Evolutionary conservation across 306 rosid genomes (phyloP).

Genomic region (Sphenostylis stenocarpa): DNA sequence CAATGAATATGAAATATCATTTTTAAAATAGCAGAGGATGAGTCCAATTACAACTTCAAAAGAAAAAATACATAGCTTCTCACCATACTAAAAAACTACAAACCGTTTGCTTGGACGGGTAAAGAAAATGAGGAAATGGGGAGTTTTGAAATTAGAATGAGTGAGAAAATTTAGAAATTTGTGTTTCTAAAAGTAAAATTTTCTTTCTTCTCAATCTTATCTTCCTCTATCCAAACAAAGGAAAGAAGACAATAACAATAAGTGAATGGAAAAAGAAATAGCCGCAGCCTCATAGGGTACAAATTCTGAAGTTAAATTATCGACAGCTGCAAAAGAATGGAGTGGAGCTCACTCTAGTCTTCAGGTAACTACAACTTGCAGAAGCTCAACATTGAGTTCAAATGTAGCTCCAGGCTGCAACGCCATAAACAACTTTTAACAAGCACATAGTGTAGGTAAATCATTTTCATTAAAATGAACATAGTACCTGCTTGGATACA

Average conservation of each 20-base stretch:
- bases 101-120: too few relatives aligned
- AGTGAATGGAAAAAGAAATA: background rate
- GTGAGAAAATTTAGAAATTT: too few relatives aligned
- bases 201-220: background rate
- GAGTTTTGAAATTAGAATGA: too few relatives aligned
- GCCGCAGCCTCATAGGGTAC: background rate
- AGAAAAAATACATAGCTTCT: too few relatives aligned
- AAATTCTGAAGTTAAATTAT: constrained; percentile 5
- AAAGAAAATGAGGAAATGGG: too few relatives aligned
- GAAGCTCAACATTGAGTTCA: constrained; percentile 83
- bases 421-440: constrained; percentile 31
- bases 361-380: constrained; percentile 56
- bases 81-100: too few relatives aligned
- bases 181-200: background rate
- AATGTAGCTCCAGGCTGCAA: constrained; percentile 96
- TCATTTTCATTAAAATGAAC: background rate
- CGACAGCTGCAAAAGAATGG: background rate
- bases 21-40: too few relatives aligned
- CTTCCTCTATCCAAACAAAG: background rate
- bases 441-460: background rate
- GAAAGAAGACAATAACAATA: background rate
- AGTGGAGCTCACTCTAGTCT: constrained; percentile 41
- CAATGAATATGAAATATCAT: too few relatives aligned
- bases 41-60: too few relatives aligned
- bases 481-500: background rate